A percentile compares a stretch with the other conserved stretches of the same genome.
Evolutionary conservation across 1,284 basidiomycete species (phyloP).

Genomic region (Cutaneotrichosporon arboriforme): DNA sequence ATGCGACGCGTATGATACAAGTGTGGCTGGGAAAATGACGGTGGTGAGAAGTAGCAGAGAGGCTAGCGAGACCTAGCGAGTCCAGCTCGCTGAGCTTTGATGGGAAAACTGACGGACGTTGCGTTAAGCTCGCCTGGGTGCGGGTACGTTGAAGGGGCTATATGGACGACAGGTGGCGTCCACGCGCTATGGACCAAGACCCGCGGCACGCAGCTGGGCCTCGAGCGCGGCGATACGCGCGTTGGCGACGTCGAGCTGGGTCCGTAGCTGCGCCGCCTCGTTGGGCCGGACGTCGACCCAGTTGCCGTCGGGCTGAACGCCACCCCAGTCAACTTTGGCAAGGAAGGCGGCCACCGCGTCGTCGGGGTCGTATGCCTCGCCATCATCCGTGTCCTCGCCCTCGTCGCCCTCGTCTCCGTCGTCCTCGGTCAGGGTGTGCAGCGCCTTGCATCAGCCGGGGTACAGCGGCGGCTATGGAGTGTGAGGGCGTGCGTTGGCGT

Average conservation of each 20-base stretch:
- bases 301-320: slow-evolving; percentile 1
- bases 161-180: too few relatives aligned
- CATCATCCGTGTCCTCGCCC: background rate
- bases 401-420: background rate
- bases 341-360: slow-evolving; percentile 62
- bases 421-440: background rate
- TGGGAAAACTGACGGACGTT: too few relatives aligned
- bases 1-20: background rate
- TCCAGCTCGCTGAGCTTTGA: too few relatives aligned
- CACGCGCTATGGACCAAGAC: background rate
- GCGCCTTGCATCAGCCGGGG: background rate
- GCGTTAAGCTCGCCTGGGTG: too few relatives aligned
- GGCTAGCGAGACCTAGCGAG: too few relatives aligned
- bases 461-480: too few relatives aligned
- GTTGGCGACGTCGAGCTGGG: slow-evolving; percentile 2
- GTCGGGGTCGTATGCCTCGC: slow-evolving; percentile 11
- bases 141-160: too few relatives aligned
- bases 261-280: background rate
- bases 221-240: slow-evolving; percentile 7
- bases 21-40: too few relatives aligned
- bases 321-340: slow-evolving; percentile 58
- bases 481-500: too few relatives aligned
- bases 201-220: slow-evolving; percentile 1
- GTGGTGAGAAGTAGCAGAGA: too few relatives aligned
- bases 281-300: slow-evolving; percentile 3